Evolutionary conservation across 2,329 filamentous ascomycete genomes (phyloP).

Genomic region (Ophiosphaerella herpotricha): DNA sequence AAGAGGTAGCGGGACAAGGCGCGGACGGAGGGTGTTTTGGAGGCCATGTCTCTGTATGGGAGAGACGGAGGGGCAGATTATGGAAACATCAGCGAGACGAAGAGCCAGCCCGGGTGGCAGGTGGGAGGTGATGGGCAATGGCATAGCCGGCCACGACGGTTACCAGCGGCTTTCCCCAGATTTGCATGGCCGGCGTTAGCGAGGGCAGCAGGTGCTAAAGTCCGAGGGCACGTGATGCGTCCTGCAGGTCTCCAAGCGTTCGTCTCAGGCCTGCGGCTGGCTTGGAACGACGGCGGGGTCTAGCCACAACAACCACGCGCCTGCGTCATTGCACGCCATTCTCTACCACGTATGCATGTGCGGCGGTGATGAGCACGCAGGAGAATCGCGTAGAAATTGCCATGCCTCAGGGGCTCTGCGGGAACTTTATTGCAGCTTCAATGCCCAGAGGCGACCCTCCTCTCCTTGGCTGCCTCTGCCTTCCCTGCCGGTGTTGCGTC

Average conservation of each 20-base stretch:
- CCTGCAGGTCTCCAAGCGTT: background rate
- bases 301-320: background rate
- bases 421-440: no score
- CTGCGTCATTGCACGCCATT: background rate
- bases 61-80: background rate
- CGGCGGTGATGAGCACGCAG: no score
- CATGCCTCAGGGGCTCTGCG: no score
- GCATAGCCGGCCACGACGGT: slow-evolving; percentile 19
- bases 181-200: slow-evolving; percentile 11
- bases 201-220: background rate
- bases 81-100: no score
- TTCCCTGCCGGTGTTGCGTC: background rate
- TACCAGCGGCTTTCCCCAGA: slow-evolving; percentile 25
- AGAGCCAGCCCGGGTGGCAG: slow-evolving; percentile 1
- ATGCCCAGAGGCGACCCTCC: no score
- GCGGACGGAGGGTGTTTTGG: slow-evolving; percentile 38
- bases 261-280: background rate
- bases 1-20: slow-evolving; percentile 37
- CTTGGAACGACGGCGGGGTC: slow-evolving; percentile 2
- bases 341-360: no score
- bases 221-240: slow-evolving; percentile 10
- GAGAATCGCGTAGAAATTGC: no score
- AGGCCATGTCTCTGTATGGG: slow-evolving; percentile 24
- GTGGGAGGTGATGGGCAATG: background rate
- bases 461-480: background rate